These are phyloP conservation scores for Protea cynaroides DNA, from an alignment of 164 flowering plant genomes.

Conservation along the genomic window DNA sequence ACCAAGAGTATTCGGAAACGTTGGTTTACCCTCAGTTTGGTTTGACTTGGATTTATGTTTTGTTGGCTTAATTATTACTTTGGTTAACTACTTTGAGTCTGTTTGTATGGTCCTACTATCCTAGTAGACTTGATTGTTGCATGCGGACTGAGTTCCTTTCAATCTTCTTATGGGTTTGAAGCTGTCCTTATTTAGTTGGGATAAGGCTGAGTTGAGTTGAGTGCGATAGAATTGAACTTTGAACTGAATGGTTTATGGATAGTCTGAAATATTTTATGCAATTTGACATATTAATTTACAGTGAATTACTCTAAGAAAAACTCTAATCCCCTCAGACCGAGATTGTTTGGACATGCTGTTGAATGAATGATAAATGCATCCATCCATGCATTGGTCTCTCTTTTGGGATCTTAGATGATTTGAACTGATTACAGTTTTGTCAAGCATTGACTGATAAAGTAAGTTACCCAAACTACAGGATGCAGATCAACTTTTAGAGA, in stretches of 20 bases:
- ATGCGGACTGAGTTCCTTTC: not conserved
- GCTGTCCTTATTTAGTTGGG: no score
- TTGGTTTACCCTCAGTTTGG: no score
- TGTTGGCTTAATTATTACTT: no score
- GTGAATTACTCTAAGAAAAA: not conserved
- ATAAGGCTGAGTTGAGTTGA: no score
- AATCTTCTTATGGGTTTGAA: not conserved
- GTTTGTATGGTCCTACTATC: no score
- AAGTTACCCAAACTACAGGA: slow-evolving; percentile 45
- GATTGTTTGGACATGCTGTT: not conserved
- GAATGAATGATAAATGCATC: not conserved
- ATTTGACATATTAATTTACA: not conserved
- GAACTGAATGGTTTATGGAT: not conserved
- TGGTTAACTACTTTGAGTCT: no score
- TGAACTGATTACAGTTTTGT: not conserved
- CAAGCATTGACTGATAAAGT: not conserved
- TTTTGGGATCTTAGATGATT: not conserved
- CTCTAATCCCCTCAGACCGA: not conserved
- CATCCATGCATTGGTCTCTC: not conserved
- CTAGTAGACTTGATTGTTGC: not conserved
- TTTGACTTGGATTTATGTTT: no score
- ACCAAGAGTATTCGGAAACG: no score
- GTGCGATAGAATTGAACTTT: not conserved
- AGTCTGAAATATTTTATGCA: not conserved
- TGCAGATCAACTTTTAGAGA: slow-evolving; percentile 96